Evolutionary conservation across 75 land plant species (phyloP).

Genomic region (Sequoia sempervirens): DNA sequence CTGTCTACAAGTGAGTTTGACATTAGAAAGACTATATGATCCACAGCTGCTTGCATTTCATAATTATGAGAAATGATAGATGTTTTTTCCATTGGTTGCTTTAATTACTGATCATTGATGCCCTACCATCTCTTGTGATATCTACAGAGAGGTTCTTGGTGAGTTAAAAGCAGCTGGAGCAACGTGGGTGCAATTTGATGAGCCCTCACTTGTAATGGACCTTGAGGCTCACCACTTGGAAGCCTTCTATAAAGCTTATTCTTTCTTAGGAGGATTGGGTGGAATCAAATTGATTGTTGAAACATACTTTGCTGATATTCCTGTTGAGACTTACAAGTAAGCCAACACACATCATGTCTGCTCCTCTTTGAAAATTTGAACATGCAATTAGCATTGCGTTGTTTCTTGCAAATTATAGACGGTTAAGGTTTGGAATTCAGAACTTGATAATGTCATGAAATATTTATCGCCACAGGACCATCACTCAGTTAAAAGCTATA

Average conservation of each 20-base stretch:
- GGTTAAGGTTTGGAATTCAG: neutral
- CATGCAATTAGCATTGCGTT: neutral
- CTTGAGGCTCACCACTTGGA: slow-evolving; percentile 30
- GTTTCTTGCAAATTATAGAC: neutral
- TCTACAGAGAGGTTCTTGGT: slow-evolving; percentile 43
- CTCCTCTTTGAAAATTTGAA: neutral
- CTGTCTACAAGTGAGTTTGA: slow-evolving; percentile 36
- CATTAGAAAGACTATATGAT: neutral
- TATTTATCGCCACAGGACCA: slow-evolving; percentile 12
- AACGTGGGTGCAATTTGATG: slow-evolving; percentile 54
- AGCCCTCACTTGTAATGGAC: slow-evolving; percentile 48
- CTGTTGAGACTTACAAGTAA: slow-evolving; percentile 42
- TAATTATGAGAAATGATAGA: neutral
- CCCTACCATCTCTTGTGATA: neutral
- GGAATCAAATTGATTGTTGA: slow-evolving; percentile 35
- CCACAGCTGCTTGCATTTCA: neutral
- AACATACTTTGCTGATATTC: slow-evolving; percentile 55
- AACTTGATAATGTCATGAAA: neutral
- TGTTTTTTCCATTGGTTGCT: neutral
- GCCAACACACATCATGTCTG: neutral
- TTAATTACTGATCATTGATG: neutral
- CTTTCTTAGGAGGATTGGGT: slow-evolving; percentile 17
- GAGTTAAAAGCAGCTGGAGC: slow-evolving; percentile 58
- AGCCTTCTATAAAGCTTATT: slow-evolving; percentile 32
- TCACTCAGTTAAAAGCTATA: slow-evolving; percentile 22